Evolutionary conservation across 192 early-diverging fungal species (phyloP), one percentile per base, ranked within the genome.

Genomic region (Coemansia sp.): DNA sequence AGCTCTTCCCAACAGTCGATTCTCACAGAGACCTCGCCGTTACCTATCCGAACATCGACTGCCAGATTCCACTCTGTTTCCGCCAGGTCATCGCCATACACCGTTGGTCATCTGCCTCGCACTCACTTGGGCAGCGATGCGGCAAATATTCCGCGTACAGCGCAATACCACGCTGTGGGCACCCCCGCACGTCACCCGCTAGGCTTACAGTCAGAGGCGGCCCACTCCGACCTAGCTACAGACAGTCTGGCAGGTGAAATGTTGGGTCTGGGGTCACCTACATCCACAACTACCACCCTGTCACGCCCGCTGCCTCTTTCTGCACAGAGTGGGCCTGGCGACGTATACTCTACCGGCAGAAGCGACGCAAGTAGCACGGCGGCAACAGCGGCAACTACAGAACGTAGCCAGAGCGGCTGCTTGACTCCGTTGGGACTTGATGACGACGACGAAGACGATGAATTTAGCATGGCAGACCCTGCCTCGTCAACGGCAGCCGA

Each of bases 171-270:
- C 27, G 71, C 81, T 6, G 78, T 84, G 0, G 81, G 81, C 11
- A 79, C 66, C 71, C 81, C 81, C 0, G 81, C 81, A 13, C 73
- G 81, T 11, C 81, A 84, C 49, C 81, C 81, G 36, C 71, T 84
- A 10, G 81, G 81, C 4, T 36, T 83, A 20, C 80, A 83, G 67
- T 52, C 76, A 2, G 75, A 78, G 60, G 57, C 75, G 7, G 66
- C 72, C 62, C 75, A 75, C 22, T 78, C 76, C 24, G 72, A 78
- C 34, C 63, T 70, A 43, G 18, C 38, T 27, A 13, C 18, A 29
- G 27, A 29, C 52, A 31, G 29, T 29, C 27, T 57, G 53, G 3
- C 15, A 29, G 53, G 27, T 12, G 53, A 57, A 15, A 4, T 57
- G 29, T 27, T 29, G 24, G 53, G 24, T 9, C 29, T 15, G 53